phyloP scores from a whole-genome alignment of 2,329 filamentous ascomycete species.

The Aureobasidium sp. region DNA sequence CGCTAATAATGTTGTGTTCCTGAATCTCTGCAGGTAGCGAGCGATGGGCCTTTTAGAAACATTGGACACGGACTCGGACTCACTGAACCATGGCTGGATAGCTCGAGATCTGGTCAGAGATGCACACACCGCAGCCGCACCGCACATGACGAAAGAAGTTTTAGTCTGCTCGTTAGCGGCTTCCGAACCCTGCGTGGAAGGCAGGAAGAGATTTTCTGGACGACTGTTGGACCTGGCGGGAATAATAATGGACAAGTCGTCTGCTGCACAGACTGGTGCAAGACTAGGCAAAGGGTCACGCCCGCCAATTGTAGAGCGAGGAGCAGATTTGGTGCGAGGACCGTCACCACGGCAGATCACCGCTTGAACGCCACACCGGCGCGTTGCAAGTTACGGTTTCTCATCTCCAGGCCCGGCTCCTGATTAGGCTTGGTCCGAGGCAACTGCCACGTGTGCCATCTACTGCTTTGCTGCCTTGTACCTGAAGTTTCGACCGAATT shows the following conservation, averaged over 20 bases:
- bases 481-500: neutral
- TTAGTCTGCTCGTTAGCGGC: constrained; percentile 14
- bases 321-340: neutral
- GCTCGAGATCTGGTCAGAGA: constrained; percentile 13
- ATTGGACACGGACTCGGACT: constrained; percentile 13
- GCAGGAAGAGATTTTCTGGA: constrained; percentile 12
- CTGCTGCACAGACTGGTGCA: constrained; percentile 13
- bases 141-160: constrained; percentile 15
- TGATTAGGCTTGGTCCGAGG: constrained; percentile 15
- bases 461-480: neutral
- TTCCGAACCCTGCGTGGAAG: constrained; percentile 11
- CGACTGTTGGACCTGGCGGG: constrained; percentile 12
- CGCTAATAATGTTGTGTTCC: neutral
- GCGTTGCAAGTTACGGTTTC: constrained; percentile 13
- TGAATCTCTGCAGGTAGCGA: constrained; percentile 12
- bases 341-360: constrained; percentile 10
- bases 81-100: constrained; percentile 13
- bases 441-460: constrained; percentile 8
- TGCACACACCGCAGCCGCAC: constrained; percentile 14
- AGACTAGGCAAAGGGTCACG: neutral
- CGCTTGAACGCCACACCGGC: constrained; percentile 3
- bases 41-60: constrained; percentile 14
- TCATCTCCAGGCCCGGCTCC: neutral
- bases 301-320: constrained; percentile 4
- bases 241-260: constrained; percentile 9